Base-by-base conservation (phyloP, 169 alveolate genomes). In the Eimeria maxima region DNA sequence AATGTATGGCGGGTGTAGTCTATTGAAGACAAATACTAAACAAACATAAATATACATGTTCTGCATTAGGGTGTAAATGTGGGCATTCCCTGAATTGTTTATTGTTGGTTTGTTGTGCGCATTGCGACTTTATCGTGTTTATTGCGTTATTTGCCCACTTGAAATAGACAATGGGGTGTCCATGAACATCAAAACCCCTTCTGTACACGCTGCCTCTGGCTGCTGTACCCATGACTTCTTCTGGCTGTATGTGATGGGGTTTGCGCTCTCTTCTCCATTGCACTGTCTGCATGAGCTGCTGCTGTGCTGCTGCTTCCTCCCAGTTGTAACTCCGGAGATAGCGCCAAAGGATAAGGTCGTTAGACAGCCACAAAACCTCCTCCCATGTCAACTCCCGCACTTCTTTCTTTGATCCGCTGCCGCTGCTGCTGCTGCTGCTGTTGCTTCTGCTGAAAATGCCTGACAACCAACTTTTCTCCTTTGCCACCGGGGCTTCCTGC, bases 201-300 rank as follows among this genome's bases (percentile, higher is more conserved):
- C 95, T 69, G 78, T 90, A 90, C 60, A 90, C 84, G 27, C 95
- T 90, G 6, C 95, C 95, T 57, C 84, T 90, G 20, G 42, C 76
- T 14, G 95, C 95, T 16, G 74, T 53, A 7, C 42, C 63, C 45
- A 18, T 33, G 10, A 90, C 95, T 10, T 90, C 90, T 1, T 27
- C 29, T 4, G 95, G 95, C 29, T 38, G 44, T 22, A 90, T 53
- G 78, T 38, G 44, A 18, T 90, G 95, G 1, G 95, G 95, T 38
- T 90, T 90, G 3, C 89, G 6, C 47, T 73, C 29, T 38, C 95
- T 71, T 38, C 95, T 24, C 95, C 95, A 90, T 71, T 18, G 10
- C 3, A 90, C 29, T 5, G 95, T 90, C 47, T 50, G 84, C 78
- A 90, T 33, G 11, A 90, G 89, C 65, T 90, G 95, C 63, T 90